phyloP scores from a whole-genome alignment of 805 yeast species.

The Saturnispora quitensis region DNA sequence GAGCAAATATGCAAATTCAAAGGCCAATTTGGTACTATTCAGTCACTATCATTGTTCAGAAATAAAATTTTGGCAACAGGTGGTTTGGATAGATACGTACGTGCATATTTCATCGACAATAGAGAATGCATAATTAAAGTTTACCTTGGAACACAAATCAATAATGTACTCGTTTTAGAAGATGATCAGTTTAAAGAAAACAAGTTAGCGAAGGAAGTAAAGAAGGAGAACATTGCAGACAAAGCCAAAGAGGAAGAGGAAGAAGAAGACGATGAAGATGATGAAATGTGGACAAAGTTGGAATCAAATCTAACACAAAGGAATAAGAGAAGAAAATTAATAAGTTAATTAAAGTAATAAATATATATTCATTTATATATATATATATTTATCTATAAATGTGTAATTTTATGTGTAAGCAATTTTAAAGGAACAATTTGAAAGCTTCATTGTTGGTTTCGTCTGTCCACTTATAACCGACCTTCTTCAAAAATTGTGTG shows the following conservation, averaged over 20 bases:
- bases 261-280: constrained; percentile 28
- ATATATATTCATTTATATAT: background rate
- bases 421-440: constrained; percentile 43
- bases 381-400: background rate
- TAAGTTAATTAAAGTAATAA: background rate
- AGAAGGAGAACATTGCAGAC: constrained; percentile 32
- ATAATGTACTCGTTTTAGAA: constrained; percentile 42
- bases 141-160: constrained; percentile 65
- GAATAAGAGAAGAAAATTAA: constrained; percentile 24
- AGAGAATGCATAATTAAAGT: constrained; percentile 62
- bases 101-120: constrained; percentile 58
- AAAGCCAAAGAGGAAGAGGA: constrained; percentile 22
- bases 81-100: constrained; percentile 78
- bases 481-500: constrained; percentile 53
- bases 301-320: constrained; percentile 18
- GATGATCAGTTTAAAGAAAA: constrained; percentile 25
- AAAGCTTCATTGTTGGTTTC: constrained; percentile 86
- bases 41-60: constrained; percentile 25
- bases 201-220: constrained; percentile 20
- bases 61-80: constrained; percentile 55
- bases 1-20: constrained; percentile 59
- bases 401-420: background rate
- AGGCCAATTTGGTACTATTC: constrained; percentile 71
- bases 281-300: constrained; percentile 26
- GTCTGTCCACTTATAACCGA: constrained; percentile 71